Conservation (phyloP, 306 rosid species). For the Quercus gilva region DNA sequence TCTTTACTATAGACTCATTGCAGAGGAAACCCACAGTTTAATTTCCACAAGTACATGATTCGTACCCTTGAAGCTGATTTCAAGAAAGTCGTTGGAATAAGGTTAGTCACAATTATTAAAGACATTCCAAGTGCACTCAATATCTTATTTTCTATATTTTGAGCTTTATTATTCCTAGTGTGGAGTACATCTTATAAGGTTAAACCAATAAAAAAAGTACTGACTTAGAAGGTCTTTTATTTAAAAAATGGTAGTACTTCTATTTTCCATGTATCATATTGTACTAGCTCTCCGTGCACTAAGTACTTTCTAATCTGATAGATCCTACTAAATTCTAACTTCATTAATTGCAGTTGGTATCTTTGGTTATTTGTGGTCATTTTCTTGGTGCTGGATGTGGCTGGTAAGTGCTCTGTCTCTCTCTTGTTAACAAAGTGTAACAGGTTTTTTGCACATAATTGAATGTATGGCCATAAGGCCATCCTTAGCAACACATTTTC, state of each 20-base stretch:
- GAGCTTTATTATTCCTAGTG: background rate
- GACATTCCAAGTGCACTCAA: background rate
- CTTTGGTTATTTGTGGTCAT: constrained; percentile 32
- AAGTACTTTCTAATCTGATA: background rate
- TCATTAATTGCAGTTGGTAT: constrained; percentile 29
- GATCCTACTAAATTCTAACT: background rate
- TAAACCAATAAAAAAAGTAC: background rate
- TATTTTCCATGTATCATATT: background rate
- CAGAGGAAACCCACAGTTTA: constrained; percentile 28
- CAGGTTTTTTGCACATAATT: background rate
- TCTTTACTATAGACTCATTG: constrained; percentile 24
- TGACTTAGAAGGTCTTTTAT: background rate
- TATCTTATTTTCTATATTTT: background rate
- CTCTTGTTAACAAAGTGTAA: background rate
- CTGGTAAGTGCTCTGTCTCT: constrained; percentile 15
- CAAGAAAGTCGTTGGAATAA: constrained; percentile 35
- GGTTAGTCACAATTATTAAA: constrained; percentile 11
- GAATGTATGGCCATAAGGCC: background rate
- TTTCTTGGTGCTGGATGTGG: constrained; percentile 31
- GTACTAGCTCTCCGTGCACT: background rate
- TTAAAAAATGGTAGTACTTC: background rate
- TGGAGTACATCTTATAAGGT: background rate
- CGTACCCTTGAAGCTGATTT: constrained; percentile 35
- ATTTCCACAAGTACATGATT: constrained; percentile 39
- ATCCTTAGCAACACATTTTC: background rate